Evolutionary conservation across 176 grass and related monocot species (phyloP), one percentile per base, ranked within the genome.

Genomic region (Bonia amplexicaulis): DNA sequence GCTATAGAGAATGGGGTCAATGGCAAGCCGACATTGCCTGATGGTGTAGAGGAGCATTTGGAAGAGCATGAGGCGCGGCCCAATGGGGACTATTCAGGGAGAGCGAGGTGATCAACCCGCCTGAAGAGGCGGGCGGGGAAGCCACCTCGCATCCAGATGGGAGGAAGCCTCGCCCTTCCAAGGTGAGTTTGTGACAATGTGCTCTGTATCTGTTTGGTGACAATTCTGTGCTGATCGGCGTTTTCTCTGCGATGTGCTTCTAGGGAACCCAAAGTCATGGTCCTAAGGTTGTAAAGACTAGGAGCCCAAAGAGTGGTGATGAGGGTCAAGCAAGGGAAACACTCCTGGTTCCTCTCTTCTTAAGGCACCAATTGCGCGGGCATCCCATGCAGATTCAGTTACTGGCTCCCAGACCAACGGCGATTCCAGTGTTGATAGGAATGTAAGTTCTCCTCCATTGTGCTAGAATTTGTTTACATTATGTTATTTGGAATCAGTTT

Each of bases 51-150:
- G 2, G 84, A 9, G 7, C 74, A 73, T n/a, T 49, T 31, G 22
- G 81, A 70, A 54, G 26, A 68, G 22, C 76, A 48, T 74, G 85
- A 71, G 76, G 76, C 14, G 7, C 86, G 77, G 17, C 76, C 54
- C 77, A 81, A 91, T 71, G 77, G 77, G 26, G 82, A 84, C 19
- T 66, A 77, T 42, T 88, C 81, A 1, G 81, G 53, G 85, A 88
- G 81, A 88, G 85, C 13, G 90, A 89, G 66, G 82, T 88, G 78
- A 89, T 92, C 86, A 92, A 92, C 67, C 86, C 78, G n/a, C 79
- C 45, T 0, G 89, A 91, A 68, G 90, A 88, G 47, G 67, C 31
- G 0, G 61, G 79, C 12, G 82, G 86, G 51, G 90, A 88, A 71
- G 83, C 90, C 40, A 89, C 74, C 82, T 86, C 83, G 1, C 82